Evolutionary conservation across 2,329 filamentous ascomycete genomes (phyloP).

Genomic region (Nigrospora osmanthi): DNA sequence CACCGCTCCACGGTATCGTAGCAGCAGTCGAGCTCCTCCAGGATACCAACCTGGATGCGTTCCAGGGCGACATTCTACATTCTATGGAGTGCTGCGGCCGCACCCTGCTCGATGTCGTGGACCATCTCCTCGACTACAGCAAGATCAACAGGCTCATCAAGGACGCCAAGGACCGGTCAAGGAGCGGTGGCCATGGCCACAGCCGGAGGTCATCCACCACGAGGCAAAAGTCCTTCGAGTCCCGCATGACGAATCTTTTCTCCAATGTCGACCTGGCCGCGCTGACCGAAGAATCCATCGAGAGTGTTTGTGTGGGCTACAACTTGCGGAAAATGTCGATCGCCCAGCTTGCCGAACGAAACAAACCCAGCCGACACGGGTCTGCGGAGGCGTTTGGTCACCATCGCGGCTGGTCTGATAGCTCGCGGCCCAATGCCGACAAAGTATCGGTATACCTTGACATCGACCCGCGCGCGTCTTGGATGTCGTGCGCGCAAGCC

Average conservation of each 20-base stretch:
- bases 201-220: conserved; percentile 2
- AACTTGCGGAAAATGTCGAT: conserved; percentile 24
- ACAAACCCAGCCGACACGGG: neutral
- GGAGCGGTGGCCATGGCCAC: conserved; percentile 4
- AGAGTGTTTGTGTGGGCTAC: conserved; percentile 37
- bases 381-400: too few relatives aligned
- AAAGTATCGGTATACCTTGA: conserved; percentile 38
- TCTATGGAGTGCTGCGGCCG: conserved; percentile 43
- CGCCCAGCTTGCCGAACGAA: neutral
- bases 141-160: conserved; percentile 39
- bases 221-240: conserved; percentile 7
- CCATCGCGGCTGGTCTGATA: too few relatives aligned
- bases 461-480: conserved; percentile 35
- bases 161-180: conserved; percentile 10
- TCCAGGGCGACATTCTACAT: conserved; percentile 37
- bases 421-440: neutral
- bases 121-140: conserved; percentile 45
- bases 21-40: conserved; percentile 44
- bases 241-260: conserved; percentile 13
- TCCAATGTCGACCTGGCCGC: conserved; percentile 26
- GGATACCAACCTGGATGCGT: conserved; percentile 38
- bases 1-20: conserved; percentile 52
- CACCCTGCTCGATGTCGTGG: conserved; percentile 44
- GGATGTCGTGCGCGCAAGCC: conserved; percentile 45
- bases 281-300: conserved; percentile 37